Base-by-base conservation (phyloP, 352 stramenopile species). In the Elongisporangium undulatum region DNA sequence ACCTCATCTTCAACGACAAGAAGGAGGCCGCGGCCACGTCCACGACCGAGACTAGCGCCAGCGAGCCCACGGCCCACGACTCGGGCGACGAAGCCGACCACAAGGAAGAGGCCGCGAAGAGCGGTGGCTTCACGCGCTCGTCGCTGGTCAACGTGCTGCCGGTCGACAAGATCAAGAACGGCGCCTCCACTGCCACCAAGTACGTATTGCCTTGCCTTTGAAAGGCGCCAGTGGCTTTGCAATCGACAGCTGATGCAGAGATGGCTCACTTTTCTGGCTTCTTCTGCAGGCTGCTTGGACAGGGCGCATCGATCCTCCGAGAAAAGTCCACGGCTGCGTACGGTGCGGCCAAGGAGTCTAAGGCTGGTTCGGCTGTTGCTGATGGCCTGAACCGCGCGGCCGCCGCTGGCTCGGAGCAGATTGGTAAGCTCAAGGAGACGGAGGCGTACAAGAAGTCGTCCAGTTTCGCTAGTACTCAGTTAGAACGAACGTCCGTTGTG, bases 161-260 rank as follows among this genome's bases (percentile, higher is more conserved):
- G 0, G 82, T 95, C 22, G 86, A 95, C 61, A 93, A 93, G 74
- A 72, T 95, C 63, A 95, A 95, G 80, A 95, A 95, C 62, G 86
- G 86, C 53, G 86, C 86, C 5, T 82, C 69, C 26, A 92, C 80
- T 1, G 86, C 86, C 26, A 77, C 75, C 54, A 92, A 92, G 84
- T 92, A 59, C 26, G 79, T 72, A 2, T 16, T 53, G 13, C n/a
- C 26, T 4, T n/a, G 53, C 53, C 16, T 38, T n/a, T 13, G 50
- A n/a, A 4, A 50, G 21, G 17, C 1, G 51, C 16, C 4, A 12
- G 8, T 23, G n/a, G 53, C 23, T 51, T 9, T 24, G 9, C 34
- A 20, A 26, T 20, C 24, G 26, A 8, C 5, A 39, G n/a, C 41
- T 20, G 39, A 19, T 52, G 59, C 12, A 29, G 58, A 26, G 20